Evolutionary conservation across 2,329 filamentous ascomycete species (phyloP).

Genomic region (Stagonosporopsis chrysanthemi): DNA sequence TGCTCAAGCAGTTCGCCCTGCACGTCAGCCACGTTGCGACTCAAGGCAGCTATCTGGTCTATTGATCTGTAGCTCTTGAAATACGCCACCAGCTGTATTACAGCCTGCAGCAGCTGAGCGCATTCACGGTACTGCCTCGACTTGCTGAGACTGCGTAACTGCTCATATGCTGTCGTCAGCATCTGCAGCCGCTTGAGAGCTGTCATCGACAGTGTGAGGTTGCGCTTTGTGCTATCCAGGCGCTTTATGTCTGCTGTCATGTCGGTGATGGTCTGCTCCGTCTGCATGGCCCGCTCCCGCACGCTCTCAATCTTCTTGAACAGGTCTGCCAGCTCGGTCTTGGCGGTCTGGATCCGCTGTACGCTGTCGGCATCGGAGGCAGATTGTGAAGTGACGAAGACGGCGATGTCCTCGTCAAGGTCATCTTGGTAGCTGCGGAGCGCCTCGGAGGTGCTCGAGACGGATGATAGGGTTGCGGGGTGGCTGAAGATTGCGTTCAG

Average conservation of each 20-base stretch:
- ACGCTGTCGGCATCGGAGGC: slow-evolving; percentile 87
- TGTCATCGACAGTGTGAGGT: slow-evolving; percentile 96
- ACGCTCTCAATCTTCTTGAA: slow-evolving; percentile 97
- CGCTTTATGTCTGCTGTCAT: slow-evolving; percentile 99
- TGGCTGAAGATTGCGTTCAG: slow-evolving; percentile 94
- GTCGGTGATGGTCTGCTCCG: slow-evolving; percentile 93
- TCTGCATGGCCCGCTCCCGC: slow-evolving; percentile 85
- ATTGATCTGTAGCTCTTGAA: slow-evolving; percentile 98
- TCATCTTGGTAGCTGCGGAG: slow-evolving; percentile 81
- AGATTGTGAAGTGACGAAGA: slow-evolving; percentile 77
- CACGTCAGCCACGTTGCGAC: slow-evolving; percentile 89
- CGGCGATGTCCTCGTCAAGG: slow-evolving; percentile 78
- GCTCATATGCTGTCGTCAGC: slow-evolving; percentile 98
- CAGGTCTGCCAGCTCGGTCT: slow-evolving; percentile 85
- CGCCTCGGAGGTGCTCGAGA: slow-evolving; percentile 74
- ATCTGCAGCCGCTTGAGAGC: slow-evolving; percentile 96
- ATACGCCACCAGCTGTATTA: slow-evolving; percentile 96
- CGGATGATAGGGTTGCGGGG: slow-evolving; percentile 80
- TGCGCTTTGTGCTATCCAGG: slow-evolving; percentile 94
- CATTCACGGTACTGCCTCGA: slow-evolving; percentile 94
- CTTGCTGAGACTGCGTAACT: slow-evolving; percentile 82
- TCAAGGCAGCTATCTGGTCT: slow-evolving; percentile 94
- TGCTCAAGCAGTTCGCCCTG: slow-evolving; percentile 94
- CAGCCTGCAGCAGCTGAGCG: slow-evolving; percentile 89
- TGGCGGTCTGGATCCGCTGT: slow-evolving; percentile 88